Evolutionary conservation across 306 rosid genomes (phyloP).

Genomic region (Betula pendula): DNA sequence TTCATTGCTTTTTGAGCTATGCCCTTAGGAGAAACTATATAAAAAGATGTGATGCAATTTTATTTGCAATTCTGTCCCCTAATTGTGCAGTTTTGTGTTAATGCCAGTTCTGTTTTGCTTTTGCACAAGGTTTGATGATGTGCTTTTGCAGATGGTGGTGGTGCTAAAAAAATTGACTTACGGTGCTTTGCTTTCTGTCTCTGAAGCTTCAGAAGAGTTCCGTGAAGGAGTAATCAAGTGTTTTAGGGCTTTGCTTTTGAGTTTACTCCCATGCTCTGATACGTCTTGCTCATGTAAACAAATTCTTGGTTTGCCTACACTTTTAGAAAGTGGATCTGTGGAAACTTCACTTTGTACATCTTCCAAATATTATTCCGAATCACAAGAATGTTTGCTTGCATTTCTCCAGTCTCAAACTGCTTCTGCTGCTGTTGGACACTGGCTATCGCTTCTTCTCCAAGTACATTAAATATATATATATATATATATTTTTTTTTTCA

Average conservation of each 20-base stretch:
- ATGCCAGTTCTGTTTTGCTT: background rate
- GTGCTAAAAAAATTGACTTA: slow-evolving; percentile 85
- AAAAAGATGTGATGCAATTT: background rate
- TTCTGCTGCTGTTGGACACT: slow-evolving; percentile 90
- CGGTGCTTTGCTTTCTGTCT: slow-evolving; percentile 83
- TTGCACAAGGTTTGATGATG: slow-evolving; percentile 23
- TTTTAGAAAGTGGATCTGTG: slow-evolving; percentile 42
- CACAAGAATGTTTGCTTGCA: slow-evolving; percentile 73
- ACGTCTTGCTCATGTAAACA: slow-evolving; percentile 63
- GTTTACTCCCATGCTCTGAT: slow-evolving; percentile 62
- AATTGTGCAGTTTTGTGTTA: background rate
- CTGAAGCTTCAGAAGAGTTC: slow-evolving; percentile 95
- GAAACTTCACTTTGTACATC: slow-evolving; percentile 24
- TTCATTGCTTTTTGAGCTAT: background rate
- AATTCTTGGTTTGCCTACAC: slow-evolving; percentile 53
- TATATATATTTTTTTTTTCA: slow-evolving; percentile 16
- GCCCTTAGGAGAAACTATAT: background rate
- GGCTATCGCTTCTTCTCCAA: slow-evolving; percentile 91
- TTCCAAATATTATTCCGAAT: slow-evolving; percentile 42
- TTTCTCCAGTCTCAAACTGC: slow-evolving; percentile 74
- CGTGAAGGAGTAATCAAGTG: slow-evolving; percentile 90
- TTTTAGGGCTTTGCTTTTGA: slow-evolving; percentile 63
- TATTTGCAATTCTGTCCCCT: background rate
- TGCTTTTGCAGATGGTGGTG: slow-evolving; percentile 80
- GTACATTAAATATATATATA: too few relatives aligned